These are phyloP conservation scores for Panicum hallii DNA, from an alignment of 202 grass and related monocot genomes.

Conservation along the genomic window DNA sequence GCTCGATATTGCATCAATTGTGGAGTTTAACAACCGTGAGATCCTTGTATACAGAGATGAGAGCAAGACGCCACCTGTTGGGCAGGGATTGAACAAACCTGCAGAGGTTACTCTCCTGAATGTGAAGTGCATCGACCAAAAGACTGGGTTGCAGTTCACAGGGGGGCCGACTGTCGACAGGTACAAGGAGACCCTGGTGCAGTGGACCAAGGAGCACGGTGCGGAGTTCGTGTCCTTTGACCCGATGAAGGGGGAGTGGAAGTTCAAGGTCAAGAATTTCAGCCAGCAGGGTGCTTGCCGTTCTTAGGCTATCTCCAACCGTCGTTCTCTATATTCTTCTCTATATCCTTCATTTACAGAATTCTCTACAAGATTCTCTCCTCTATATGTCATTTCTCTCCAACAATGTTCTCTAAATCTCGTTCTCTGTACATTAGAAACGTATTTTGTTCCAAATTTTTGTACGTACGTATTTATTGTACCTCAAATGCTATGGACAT, in stretches of 20 bases:
- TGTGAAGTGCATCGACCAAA: conserved; percentile 73
- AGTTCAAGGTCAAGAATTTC: conserved; percentile 73
- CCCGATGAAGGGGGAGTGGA: conserved; percentile 67
- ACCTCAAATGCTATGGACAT: too few relatives aligned
- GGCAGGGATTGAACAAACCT: conserved; percentile 74
- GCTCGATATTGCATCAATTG: conserved; percentile 61
- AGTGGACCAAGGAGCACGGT: conserved; percentile 50
- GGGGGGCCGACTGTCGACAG: conserved; percentile 44
- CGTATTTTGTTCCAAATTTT: too few relatives aligned
- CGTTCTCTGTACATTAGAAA: too few relatives aligned
- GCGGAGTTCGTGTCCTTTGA: conserved; percentile 66
- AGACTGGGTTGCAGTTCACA: conserved; percentile 64
- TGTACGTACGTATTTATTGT: too few relatives aligned
- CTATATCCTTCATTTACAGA: too few relatives aligned
- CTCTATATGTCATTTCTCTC: too few relatives aligned
- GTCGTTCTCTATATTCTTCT: too few relatives aligned
- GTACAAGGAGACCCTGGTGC: conserved; percentile 58
- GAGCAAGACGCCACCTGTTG: conserved; percentile 61
- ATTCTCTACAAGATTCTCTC: too few relatives aligned
- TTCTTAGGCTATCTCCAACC: too few relatives aligned
- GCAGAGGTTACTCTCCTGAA: conserved; percentile 76
- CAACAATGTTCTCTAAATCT: too few relatives aligned
- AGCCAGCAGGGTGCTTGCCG: conserved; percentile 1
- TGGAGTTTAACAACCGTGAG: conserved; percentile 76
- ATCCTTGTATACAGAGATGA: conserved; percentile 72